These are phyloP conservation scores for Yamadazyma sp. DNA, from an alignment of 1,139 yeast species.

Conservation along the genomic window DNA sequence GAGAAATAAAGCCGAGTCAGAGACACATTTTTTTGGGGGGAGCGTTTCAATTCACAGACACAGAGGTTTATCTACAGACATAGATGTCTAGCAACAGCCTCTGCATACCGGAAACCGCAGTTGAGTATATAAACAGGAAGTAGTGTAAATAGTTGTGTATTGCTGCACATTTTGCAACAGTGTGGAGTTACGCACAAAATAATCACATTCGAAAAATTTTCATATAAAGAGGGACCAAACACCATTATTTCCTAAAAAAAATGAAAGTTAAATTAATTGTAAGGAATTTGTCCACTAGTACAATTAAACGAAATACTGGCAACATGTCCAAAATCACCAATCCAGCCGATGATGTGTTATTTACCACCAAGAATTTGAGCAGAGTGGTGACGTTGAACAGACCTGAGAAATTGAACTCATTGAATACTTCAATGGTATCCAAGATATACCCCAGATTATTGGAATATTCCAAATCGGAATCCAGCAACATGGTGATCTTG, in stretches of 20 bases:
- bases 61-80: too few species aligned
- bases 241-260: slow-evolving; percentile 1
- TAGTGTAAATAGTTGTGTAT: too few species aligned
- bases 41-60: too few species aligned
- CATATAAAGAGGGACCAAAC: slow-evolving; percentile 5
- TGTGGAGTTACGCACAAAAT: slow-evolving; percentile 6
- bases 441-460: slow-evolving; percentile 71
- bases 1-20: too few species aligned
- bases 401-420: slow-evolving; percentile 80
- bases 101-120: too few species aligned
- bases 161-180: background rate
- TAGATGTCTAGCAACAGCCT: too few species aligned
- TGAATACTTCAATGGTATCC: slow-evolving; percentile 75
- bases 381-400: slow-evolving; percentile 78
- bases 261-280: slow-evolving; percentile 6
- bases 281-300: slow-evolving; percentile 3
- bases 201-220: slow-evolving; percentile 7
- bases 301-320: slow-evolving; percentile 1
- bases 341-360: slow-evolving; percentile 52
- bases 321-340: slow-evolving; percentile 4
- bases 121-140: too few species aligned
- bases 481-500: slow-evolving; percentile 65
- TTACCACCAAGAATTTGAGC: slow-evolving; percentile 63
- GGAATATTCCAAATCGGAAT: slow-evolving; percentile 71
- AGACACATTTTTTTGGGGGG: background rate